Percentiles rank a stretch among this genome's conserved stretches.
Evolutionary conservation across 495 filamentous ascomycete genomes (phyloP).

Genomic region (Poronia punctata): DNA sequence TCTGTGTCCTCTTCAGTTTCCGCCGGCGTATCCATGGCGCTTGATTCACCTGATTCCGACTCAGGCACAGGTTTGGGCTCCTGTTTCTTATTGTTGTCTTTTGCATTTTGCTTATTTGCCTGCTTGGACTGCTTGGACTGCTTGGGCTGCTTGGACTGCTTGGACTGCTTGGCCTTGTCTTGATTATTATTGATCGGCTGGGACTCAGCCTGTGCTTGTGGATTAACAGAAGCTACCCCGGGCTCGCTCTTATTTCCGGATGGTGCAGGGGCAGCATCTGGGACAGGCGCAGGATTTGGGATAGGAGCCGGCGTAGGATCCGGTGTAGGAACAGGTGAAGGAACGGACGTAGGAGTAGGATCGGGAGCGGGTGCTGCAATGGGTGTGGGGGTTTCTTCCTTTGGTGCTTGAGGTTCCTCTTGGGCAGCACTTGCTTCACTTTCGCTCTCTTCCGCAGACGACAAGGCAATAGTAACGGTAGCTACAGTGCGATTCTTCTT

Average conservation of each 20-base stretch:
- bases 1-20: conserved; percentile 11
- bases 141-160: neutral
- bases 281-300: no score
- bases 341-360: no score
- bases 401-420: neutral
- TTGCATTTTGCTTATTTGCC: conserved; percentile 5
- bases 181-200: neutral
- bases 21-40: neutral
- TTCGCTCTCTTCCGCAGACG: conserved; percentile 7
- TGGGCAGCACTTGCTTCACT: conserved; percentile 6
- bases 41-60: conserved; percentile 5
- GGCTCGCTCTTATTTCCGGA: neutral
- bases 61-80: conserved; percentile 9
- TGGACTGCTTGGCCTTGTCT: neutral
- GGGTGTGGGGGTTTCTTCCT: conserved; percentile 1
- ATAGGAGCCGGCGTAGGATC: no score
- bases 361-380: no score
- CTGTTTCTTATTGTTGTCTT: conserved; percentile 16
- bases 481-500: conserved; percentile 1
- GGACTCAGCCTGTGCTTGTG: neutral
- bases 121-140: conserved; percentile 2
- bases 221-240: neutral
- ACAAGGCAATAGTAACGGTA: conserved; percentile 1
- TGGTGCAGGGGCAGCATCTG: neutral
- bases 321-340: no score